Evolutionary conservation across 345 rosid species (phyloP), one percentile per base, ranked within the genome.

Genomic region (Salix koriyanagi): DNA sequence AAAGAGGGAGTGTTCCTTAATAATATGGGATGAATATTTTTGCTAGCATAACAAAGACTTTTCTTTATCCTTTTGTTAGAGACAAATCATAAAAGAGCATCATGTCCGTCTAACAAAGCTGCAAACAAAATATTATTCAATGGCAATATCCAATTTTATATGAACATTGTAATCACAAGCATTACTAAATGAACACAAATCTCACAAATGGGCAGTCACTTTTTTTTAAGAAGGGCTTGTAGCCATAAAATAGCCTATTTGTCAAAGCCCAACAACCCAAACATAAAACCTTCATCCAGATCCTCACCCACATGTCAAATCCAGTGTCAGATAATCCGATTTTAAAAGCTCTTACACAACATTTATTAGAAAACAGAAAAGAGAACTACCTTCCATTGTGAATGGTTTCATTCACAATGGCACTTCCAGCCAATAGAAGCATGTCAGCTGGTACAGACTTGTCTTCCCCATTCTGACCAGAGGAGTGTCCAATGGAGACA

Each of bases 391-490:
- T 96, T 96, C 99, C 98, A 96, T 65, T 96, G 99, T 44, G 95
- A 80, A 96, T 96, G 79, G 99, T 98, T 86, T 96, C 99, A 85
- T 96, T 96, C 46, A 92, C 94, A 77, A 96, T 96, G 76, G 98
- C 93, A 90, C 91, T 96, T 83, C 99, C 99, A 64, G 93, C 97
- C 75, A 96, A 83, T 83, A 96, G 80, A 84, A 96, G 95, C 99
- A 96, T 92, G 89, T 96, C 98, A 2, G 97, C 97, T 58, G 98
- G 99, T 39, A 94, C 99, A 74, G 94, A 86, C 82, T 92, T 94
- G 79, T 96, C 96, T 78, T 96, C 98, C 78, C 98, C 98, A 81
- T 74, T 88, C 76, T 83, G 97, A 71, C 90, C 86, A 66, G 96
- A 85, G 42, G 97, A 89, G 25, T 98, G 92, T 42, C 99, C 99